Conservation (phyloP, 768 basidiomycete species). For the Lentinula sp. region DNA sequence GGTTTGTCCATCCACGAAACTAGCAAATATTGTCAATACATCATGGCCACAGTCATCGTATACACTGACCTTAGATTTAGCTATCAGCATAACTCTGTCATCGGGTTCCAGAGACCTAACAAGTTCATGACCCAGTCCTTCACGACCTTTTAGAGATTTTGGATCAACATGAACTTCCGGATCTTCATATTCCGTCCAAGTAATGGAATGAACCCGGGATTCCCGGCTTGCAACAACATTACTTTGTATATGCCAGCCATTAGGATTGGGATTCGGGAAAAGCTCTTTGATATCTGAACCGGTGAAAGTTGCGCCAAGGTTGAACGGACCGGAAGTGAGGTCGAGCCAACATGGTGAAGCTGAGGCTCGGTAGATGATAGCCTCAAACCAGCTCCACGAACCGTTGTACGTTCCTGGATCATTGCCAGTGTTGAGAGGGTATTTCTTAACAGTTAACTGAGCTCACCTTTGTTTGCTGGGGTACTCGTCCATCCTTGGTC, state of each 20-base stretch:
- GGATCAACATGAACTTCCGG: background rate
- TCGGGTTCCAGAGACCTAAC: background rate
- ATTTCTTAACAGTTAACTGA: background rate
- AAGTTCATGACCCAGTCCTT: constrained; percentile 4
- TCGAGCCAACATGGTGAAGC: constrained; percentile 2
- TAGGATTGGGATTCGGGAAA: background rate
- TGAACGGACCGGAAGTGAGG: background rate
- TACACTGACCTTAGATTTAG: background rate
- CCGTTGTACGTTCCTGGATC: constrained; percentile 16
- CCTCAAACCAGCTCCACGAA: constrained; percentile 19
- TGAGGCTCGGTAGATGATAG: constrained; percentile 9
- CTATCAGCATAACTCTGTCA: background rate
- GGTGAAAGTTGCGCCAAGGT: background rate
- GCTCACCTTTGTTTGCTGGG: constrained; percentile 9
- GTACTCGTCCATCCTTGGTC: constrained; percentile 19
- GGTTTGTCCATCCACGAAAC: background rate
- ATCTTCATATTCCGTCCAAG: background rate
- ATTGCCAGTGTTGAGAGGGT: background rate
- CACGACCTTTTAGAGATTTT: background rate
- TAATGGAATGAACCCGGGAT: background rate
- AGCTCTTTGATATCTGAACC: background rate
- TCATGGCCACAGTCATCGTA: background rate
- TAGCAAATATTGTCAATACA: background rate
- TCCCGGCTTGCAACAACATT: background rate
- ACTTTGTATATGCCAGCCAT: constrained; percentile 2